These are phyloP conservation scores for Acanthamoeba triangularis DNA, from an alignment of 208 protist species.

Conservation along the genomic window DNA sequence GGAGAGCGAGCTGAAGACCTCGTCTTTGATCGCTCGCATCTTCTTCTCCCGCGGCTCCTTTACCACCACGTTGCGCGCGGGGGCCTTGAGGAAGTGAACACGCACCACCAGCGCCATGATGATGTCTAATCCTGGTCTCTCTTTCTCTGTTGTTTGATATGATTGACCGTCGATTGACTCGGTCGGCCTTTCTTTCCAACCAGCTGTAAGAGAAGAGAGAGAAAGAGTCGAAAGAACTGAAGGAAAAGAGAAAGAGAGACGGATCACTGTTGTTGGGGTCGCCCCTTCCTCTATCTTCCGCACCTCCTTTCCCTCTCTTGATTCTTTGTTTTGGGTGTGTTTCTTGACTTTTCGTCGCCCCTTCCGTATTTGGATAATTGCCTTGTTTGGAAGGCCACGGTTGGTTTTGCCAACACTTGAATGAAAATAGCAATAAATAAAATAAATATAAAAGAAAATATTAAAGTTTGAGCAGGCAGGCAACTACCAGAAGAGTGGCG, in stretches of 20 bases:
- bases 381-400: neutral
- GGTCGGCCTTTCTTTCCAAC: no score
- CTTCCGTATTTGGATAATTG: neutral
- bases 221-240: no score
- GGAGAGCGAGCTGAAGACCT: neutral
- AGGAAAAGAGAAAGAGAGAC: no score
- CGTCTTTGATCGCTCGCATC: slow-evolving; percentile 17
- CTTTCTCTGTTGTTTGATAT: no score
- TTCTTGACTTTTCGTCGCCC: neutral
- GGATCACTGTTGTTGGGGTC: no score
- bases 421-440: neutral
- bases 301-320: neutral
- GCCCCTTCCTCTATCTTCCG: no score
- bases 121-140: neutral
- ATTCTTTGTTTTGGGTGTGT: neutral
- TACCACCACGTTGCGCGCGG: neutral
- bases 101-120: slow-evolving; percentile 30
- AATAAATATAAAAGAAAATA: neutral
- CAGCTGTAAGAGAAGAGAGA: no score
- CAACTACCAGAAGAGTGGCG: neutral
- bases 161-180: no score
- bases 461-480: neutral
- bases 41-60: slow-evolving; percentile 43
- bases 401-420: no score
- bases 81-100: neutral